phyloP scores from a whole-genome alignment of 2,329 filamentous ascomycete genomes.

The Phoma herbarum region DNA sequence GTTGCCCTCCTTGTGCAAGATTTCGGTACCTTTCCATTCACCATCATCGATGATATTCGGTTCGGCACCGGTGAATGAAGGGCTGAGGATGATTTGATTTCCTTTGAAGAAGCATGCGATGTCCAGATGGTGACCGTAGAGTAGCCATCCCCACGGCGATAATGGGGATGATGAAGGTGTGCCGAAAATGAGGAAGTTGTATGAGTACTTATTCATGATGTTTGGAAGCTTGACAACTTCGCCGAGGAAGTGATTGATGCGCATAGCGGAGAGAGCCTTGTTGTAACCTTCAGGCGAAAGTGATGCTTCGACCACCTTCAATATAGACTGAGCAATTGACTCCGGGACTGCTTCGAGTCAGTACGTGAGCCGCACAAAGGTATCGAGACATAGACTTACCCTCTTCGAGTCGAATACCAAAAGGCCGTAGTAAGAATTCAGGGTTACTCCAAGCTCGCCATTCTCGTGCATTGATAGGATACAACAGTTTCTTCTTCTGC shows the following conservation, averaged over 20 bases:
- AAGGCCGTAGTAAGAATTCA: conserved; percentile 73
- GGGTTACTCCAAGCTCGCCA: conserved; percentile 79
- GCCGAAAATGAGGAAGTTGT: conserved; percentile 79
- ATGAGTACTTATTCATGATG: conserved; percentile 78
- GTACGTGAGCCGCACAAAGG: background rate
- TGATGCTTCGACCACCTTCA: conserved; percentile 65
- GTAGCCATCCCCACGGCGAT: conserved; percentile 74
- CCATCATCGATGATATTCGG: conserved; percentile 77
- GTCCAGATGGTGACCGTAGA: conserved; percentile 83
- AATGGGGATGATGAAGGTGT: conserved; percentile 60
- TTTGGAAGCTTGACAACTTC: conserved; percentile 68
- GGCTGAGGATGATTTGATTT: conserved; percentile 72
- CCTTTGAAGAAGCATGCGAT: conserved; percentile 74
- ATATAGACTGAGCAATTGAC: conserved; percentile 53
- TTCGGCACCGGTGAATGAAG: conserved; percentile 82
- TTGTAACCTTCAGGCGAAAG: conserved; percentile 75
- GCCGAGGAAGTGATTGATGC: conserved; percentile 78
- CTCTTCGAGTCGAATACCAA: conserved; percentile 76
- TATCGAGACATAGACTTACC: conserved; percentile 27
- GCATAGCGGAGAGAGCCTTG: conserved; percentile 75
- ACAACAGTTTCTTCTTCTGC: conserved; percentile 60
- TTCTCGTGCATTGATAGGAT: conserved; percentile 74
- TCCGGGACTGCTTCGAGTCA: conserved; percentile 38
- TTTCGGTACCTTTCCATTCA: conserved; percentile 68
- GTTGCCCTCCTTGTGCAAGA: conserved; percentile 70